phyloP scores from a whole-genome alignment of 352 stramenopile species.

The Globisporangium echinulatum region DNA sequence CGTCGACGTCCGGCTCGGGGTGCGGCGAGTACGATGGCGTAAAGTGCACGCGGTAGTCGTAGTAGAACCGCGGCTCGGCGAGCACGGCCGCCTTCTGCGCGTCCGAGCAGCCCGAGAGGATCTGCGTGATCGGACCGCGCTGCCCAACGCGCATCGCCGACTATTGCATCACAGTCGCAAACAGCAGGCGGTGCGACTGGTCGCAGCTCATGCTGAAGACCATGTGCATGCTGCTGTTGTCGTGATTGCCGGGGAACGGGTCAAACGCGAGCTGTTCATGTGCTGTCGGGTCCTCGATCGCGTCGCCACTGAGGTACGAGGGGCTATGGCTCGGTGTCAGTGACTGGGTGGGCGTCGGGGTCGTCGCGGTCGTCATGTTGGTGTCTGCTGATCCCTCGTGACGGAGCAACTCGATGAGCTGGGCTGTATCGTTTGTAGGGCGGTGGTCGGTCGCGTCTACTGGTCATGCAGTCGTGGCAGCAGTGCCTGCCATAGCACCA shows the following conservation, averaged over 20 bases:
- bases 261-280: not conserved
- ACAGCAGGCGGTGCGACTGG: conserved; percentile 27
- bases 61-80: conserved; percentile 37
- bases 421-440: not conserved
- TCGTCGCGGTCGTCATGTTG: not conserved
- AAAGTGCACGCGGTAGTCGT: conserved; percentile 49
- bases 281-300: not conserved
- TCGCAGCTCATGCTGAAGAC: conserved; percentile 51
- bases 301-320: not conserved
- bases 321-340: not conserved
- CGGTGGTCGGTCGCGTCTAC: not conserved
- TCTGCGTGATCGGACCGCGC: conserved; percentile 43
- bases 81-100: conserved; percentile 19
- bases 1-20: conserved; percentile 26
- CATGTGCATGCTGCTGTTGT: conserved; percentile 21
- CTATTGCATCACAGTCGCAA: conserved; percentile 41
- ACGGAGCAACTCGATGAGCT: conserved; percentile 1
- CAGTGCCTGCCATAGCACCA: not conserved
- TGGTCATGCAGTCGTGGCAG: not conserved
- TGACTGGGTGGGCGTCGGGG: not conserved
- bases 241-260: conserved; percentile 5
- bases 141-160: conserved; percentile 31
- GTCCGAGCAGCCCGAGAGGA: conserved; percentile 36
- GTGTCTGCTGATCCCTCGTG: not conserved
- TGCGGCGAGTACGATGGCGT: conserved; percentile 38